Evolutionary conservation across 2,329 filamentous ascomycete species (phyloP).

Genomic region (Botrytis deweyae): DNA sequence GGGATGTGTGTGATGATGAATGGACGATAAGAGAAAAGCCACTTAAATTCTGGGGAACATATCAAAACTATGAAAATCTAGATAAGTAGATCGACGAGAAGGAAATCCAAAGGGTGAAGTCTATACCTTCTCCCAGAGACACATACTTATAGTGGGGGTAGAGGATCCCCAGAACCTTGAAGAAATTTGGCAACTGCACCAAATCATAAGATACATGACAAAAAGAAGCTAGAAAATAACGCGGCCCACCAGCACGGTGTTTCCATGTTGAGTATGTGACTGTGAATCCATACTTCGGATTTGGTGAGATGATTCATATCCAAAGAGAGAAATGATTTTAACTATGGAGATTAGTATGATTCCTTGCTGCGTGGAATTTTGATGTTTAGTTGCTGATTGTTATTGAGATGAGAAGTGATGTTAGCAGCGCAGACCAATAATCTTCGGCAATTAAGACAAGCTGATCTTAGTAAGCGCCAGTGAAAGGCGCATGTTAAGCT

Average conservation of each 20-base stretch:
- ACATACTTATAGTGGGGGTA: constrained; percentile 12
- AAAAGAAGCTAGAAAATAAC: not conserved
- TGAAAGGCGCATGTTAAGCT: constrained; percentile 2
- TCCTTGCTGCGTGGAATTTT: not conserved
- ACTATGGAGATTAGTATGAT: not conserved
- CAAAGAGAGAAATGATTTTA: not conserved
- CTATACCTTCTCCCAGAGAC: not conserved
- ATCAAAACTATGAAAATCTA: not conserved
- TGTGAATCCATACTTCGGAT: not conserved
- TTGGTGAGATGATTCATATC: not conserved
- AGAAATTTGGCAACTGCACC: not conserved
- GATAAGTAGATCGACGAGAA: not conserved
- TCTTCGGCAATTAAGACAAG: constrained; percentile 4
- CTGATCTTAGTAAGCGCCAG: not conserved
- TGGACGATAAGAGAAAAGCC: not conserved
- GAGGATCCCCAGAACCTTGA: not conserved
- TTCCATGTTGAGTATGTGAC: not conserved
- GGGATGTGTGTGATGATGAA: not conserved
- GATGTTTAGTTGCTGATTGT: not conserved
- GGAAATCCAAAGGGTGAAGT: not conserved
- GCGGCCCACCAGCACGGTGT: not conserved
- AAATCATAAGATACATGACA: constrained; percentile 11
- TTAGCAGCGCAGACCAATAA: not conserved
- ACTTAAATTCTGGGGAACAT: not conserved
- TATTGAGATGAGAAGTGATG: not conserved